These are phyloP conservation scores for Hypoxylon rubiginosum DNA, from an alignment of 2,329 filamentous ascomycete species.

Conservation along the genomic window DNA sequence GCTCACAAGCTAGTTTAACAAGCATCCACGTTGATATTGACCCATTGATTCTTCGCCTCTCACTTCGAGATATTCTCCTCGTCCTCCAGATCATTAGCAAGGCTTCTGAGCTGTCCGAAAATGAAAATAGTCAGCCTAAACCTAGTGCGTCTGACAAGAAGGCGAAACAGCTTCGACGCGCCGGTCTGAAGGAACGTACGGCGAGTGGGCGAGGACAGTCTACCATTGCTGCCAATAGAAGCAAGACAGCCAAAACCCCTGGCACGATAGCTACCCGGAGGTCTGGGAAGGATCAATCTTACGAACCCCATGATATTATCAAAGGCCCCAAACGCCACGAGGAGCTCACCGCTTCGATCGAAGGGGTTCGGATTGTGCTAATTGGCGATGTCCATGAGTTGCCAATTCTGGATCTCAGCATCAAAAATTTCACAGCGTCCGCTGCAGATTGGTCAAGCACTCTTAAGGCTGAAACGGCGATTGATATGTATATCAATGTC, in stretches of 20 bases:
- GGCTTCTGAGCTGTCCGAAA: conserved; percentile 86
- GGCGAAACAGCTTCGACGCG: conserved; percentile 65
- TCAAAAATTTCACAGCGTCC: conserved; percentile 88
- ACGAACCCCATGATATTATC: conserved; percentile 52
- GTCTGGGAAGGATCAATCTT: conserved; percentile 45
- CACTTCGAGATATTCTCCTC: conserved; percentile 92
- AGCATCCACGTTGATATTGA: conserved; percentile 91
- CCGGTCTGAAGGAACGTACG: conserved; percentile 67
- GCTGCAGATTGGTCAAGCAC: conserved; percentile 93
- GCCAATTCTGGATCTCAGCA: conserved; percentile 91
- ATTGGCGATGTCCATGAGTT: conserved; percentile 97
- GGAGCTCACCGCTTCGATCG: conserved; percentile 86
- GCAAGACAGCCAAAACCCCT: conserved; percentile 55
- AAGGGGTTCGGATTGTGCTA: conserved; percentile 90
- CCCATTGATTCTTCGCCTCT: conserved; percentile 89
- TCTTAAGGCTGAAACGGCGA: conserved; percentile 87
- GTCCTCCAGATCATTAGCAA: conserved; percentile 93
- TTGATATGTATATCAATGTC: conserved; percentile 95
- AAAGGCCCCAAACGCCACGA: conserved; percentile 65
- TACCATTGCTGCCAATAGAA: conserved; percentile 60
- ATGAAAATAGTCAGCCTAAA: conserved; percentile 63
- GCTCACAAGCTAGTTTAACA: conserved; percentile 71
- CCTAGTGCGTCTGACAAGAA: conserved; percentile 65
- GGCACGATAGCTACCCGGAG: conserved; percentile 50
- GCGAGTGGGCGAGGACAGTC: conserved; percentile 70